phyloP scores from a whole-genome alignment of 2,329 filamentous ascomycete genomes.

The Fonsecaea pugnacius region DNA sequence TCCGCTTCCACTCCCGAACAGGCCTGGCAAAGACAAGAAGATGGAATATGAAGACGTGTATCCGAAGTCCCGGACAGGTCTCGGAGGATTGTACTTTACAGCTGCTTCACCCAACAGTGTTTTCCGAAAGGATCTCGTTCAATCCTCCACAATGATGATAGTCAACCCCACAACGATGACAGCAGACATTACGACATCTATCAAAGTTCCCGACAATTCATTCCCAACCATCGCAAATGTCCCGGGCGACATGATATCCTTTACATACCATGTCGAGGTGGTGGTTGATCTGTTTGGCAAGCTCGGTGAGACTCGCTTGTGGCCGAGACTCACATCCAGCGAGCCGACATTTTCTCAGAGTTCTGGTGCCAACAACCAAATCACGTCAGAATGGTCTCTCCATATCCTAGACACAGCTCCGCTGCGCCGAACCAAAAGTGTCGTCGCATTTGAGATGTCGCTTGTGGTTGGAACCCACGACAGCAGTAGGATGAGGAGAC shows the following conservation, averaged over 20 bases:
- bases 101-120: constrained; percentile 85
- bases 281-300: constrained; percentile 91
- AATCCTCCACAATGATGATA: constrained; percentile 84
- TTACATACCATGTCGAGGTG: constrained; percentile 91
- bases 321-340: constrained; percentile 57
- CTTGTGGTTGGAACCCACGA: constrained; percentile 85
- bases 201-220: constrained; percentile 84
- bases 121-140: constrained; percentile 93
- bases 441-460: constrained; percentile 86
- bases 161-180: constrained; percentile 80
- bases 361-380: constrained; percentile 43
- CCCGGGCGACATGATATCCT: constrained; percentile 91
- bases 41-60: constrained; percentile 81
- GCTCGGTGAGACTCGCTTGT: constrained; percentile 71
- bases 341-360: constrained; percentile 43
- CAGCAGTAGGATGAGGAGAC: constrained; percentile 56
- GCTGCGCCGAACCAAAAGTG: constrained; percentile 84
- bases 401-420: constrained; percentile 86
- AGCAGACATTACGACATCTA: constrained; percentile 77
- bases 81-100: constrained; percentile 83
- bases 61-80: constrained; percentile 81
- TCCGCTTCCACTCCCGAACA: constrained; percentile 62
- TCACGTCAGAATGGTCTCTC: constrained; percentile 52
- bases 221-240: constrained; percentile 92
- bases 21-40: constrained; percentile 66